A percentile compares a stretch with the other conserved stretches of the same genome.
Evolutionary conservation across 768 basidiomycete genomes (phyloP).

Genomic region (Leccinum imitatum): DNA sequence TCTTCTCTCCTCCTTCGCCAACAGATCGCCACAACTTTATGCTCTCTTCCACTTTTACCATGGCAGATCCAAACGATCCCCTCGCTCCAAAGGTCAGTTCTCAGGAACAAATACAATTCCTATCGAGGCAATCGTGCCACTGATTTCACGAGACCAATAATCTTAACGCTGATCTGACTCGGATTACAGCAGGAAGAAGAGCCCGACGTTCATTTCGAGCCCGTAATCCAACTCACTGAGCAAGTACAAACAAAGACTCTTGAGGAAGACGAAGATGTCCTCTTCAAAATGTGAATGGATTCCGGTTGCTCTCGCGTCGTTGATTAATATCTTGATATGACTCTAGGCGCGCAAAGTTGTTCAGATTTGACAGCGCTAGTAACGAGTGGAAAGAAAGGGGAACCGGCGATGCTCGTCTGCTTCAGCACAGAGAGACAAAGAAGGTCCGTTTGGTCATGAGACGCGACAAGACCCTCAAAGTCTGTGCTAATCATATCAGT

Average conservation of each 20-base stretch:
- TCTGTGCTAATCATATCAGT: slow-evolving; percentile 98
- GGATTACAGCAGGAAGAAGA: slow-evolving; percentile 60
- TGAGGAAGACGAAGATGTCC: slow-evolving; percentile 90
- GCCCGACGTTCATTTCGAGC: slow-evolving; percentile 89
- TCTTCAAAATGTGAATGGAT: slow-evolving; percentile 90
- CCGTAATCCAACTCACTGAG: slow-evolving; percentile 94
- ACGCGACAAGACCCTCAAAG: slow-evolving; percentile 99
- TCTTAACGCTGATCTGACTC: slow-evolving; percentile 28
- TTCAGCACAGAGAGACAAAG: slow-evolving; percentile 84
- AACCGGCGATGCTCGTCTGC: slow-evolving; percentile 92
- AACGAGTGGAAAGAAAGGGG: slow-evolving; percentile 99
- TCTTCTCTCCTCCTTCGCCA: slow-evolving; percentile 18
- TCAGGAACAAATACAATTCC: slow-evolving; percentile 1
- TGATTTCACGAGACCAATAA: slow-evolving; percentile 20
- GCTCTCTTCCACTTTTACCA: slow-evolving; percentile 31
- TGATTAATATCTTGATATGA: slow-evolving; percentile 10
- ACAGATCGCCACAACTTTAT: slow-evolving; percentile 5
- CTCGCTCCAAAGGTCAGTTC: slow-evolving; percentile 69
- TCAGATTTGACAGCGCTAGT: slow-evolving; percentile 79
- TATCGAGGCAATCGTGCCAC: slow-evolving; percentile 33
- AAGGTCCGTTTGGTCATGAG: slow-evolving; percentile 98
- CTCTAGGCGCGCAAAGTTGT: slow-evolving; percentile 93
- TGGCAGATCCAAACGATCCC: slow-evolving; percentile 61
- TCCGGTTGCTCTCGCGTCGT: neutral
- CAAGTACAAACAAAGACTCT: slow-evolving; percentile 92